Conservation (phyloP, 208 protist genomes). For the Leishmania lainsoni region DNA sequence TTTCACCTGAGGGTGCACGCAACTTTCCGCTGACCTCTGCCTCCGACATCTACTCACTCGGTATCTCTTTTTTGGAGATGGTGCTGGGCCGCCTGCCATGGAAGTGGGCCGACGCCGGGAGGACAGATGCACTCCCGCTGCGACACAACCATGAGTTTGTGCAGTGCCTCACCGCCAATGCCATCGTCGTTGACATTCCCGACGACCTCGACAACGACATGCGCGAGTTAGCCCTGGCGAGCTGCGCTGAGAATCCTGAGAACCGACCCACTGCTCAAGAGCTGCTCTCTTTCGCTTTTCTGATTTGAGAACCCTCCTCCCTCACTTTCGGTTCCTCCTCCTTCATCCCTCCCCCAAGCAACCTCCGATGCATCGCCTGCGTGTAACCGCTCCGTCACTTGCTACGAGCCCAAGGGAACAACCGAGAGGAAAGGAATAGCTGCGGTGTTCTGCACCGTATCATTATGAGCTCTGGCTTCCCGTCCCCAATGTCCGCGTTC, state of each 20-base stretch:
- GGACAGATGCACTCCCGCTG: constrained; percentile 36
- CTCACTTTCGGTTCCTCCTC: background rate
- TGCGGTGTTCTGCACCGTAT: background rate
- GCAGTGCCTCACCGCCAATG: constrained; percentile 52
- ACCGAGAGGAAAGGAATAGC: background rate
- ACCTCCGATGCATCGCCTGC: background rate
- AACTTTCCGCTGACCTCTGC: constrained; percentile 52
- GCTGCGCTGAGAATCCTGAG: constrained; percentile 52
- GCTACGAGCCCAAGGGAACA: too few relatives aligned
- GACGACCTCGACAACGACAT: constrained; percentile 57
- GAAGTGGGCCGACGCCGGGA: constrained; percentile 46
- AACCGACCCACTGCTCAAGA: constrained; percentile 57
- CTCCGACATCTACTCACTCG: constrained; percentile 87
- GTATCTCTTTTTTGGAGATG: constrained; percentile 81
- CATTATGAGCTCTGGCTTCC: constrained; percentile 10
- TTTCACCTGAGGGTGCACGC: constrained; percentile 78
- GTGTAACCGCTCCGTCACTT: background rate
- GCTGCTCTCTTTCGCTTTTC: constrained; percentile 60
- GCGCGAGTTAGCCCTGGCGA: constrained; percentile 48
- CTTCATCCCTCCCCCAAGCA: background rate
- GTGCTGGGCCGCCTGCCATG: constrained; percentile 74
- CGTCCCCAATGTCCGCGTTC: background rate
- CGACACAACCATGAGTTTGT: constrained; percentile 62
- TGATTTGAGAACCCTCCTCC: constrained; percentile 29
- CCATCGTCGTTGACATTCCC: constrained; percentile 61